These are phyloP conservation scores for Talaromyces nanjingensis DNA, from an alignment of 495 filamentous ascomycete species.

Conservation along the genomic window DNA sequence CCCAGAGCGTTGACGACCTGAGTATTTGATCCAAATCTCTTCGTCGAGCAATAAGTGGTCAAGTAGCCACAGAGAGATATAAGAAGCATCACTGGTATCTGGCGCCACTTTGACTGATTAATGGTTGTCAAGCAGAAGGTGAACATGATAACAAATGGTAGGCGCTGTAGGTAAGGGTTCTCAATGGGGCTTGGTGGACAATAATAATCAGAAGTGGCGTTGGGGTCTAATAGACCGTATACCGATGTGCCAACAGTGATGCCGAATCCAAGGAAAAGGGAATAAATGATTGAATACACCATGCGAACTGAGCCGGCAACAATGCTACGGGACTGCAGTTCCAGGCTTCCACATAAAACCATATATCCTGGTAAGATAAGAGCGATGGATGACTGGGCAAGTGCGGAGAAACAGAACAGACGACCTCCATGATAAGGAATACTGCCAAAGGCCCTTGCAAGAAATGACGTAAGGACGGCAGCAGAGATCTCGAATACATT, in stretches of 20 bases:
- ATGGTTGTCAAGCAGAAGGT: slow-evolving; percentile 75
- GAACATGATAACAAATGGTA: slow-evolving; percentile 74
- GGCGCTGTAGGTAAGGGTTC: slow-evolving; percentile 42
- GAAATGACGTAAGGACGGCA: slow-evolving; percentile 80
- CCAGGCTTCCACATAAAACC: slow-evolving; percentile 74
- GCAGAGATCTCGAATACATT: slow-evolving; percentile 92
- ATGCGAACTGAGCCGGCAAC: slow-evolving; percentile 89
- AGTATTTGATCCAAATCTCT: slow-evolving; percentile 65
- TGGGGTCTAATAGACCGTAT: slow-evolving; percentile 71
- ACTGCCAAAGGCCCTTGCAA: slow-evolving; percentile 81
- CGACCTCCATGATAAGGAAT: slow-evolving; percentile 52
- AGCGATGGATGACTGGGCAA: slow-evolving; percentile 86
- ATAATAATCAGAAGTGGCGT: slow-evolving; percentile 66
- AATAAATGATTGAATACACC: slow-evolving; percentile 95
- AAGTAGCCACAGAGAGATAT: slow-evolving; percentile 81
- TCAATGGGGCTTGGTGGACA: slow-evolving; percentile 52
- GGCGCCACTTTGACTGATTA: slow-evolving; percentile 86
- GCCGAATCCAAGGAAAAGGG: slow-evolving; percentile 91
- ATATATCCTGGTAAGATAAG: slow-evolving; percentile 88
- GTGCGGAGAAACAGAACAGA: slow-evolving; percentile 83
- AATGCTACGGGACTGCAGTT: slow-evolving; percentile 79
- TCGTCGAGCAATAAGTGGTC: slow-evolving; percentile 74
- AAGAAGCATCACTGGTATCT: slow-evolving; percentile 76
- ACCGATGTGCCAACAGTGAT: slow-evolving; percentile 91
- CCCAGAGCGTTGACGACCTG: slow-evolving; percentile 80